Evolutionary conservation across 2,329 filamentous ascomycete genomes (phyloP).

Genomic region (Plectosphaerella cucumerina): DNA sequence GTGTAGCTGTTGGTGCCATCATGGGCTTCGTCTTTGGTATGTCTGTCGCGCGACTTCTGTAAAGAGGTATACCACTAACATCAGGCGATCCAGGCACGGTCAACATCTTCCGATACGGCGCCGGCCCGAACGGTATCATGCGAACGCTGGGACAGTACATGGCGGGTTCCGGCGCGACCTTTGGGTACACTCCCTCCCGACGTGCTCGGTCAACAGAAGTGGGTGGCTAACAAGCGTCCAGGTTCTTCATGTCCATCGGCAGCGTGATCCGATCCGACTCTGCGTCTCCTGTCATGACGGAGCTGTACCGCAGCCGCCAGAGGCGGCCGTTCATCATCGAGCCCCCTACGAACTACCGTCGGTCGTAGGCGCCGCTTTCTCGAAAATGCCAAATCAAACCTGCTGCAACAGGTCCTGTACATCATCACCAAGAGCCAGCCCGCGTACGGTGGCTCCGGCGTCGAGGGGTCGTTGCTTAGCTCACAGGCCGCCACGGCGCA

Average conservation of each 20-base stretch:
- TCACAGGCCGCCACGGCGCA: background rate
- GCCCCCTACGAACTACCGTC: constrained; percentile 8
- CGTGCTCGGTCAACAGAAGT: background rate
- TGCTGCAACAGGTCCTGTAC: background rate
- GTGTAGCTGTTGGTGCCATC: constrained; percentile 82
- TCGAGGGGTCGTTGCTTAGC: background rate
- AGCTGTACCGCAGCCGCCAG: constrained; percentile 72
- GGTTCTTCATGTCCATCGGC: constrained; percentile 98
- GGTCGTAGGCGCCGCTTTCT: too few relatives aligned
- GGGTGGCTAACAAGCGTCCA: constrained; percentile 24
- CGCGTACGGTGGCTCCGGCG: background rate
- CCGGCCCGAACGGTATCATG: constrained; percentile 90
- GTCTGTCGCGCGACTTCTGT: constrained; percentile 14
- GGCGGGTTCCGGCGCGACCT: constrained; percentile 89
- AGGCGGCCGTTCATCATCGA: constrained; percentile 68
- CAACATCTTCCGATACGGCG: constrained; percentile 92
- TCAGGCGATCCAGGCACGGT: constrained; percentile 64
- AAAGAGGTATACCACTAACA: background rate
- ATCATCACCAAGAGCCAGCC: background rate
- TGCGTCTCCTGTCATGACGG: constrained; percentile 67
- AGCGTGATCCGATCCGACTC: constrained; percentile 90
- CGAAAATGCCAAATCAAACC: too few relatives aligned
- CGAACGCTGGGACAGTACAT: constrained; percentile 95
- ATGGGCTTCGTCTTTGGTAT: constrained; percentile 97
- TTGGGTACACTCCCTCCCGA: constrained; percentile 63